phyloP scores from a whole-genome alignment of 1,284 basidiomycete species.

The Trametes polyzona region DNA sequence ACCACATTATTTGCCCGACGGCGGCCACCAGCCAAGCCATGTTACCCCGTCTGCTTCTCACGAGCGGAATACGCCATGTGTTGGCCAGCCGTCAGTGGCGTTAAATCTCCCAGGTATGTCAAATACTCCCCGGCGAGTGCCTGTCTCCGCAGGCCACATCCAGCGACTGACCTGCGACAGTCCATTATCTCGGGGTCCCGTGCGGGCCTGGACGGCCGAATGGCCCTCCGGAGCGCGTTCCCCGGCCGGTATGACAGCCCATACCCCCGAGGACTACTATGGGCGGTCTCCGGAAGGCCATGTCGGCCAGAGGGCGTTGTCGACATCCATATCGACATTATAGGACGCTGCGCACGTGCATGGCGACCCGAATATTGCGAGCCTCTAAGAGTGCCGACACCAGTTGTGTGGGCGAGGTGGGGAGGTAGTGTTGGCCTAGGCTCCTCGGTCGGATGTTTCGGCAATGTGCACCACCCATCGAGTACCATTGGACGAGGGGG shows the following conservation, averaged over 20 bases:
- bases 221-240: too few species aligned
- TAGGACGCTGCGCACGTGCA: too few species aligned
- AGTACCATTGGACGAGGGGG: background rate
- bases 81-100: background rate
- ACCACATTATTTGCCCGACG: background rate
- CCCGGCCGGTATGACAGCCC: too few species aligned
- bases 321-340: too few species aligned
- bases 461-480: background rate
- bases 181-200: too few species aligned
- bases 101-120: background rate
- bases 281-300: too few species aligned
- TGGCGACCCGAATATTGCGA: too few species aligned
- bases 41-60: background rate
- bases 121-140: background rate
- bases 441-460: background rate
- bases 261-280: too few species aligned
- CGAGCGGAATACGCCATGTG: background rate
- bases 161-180: background rate
- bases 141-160: background rate
- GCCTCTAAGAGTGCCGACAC: too few species aligned
- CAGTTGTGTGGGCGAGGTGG: too few species aligned
- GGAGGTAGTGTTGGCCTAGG: background rate
- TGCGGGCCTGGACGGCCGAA: too few species aligned
- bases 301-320: too few species aligned
- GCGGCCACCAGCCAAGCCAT: background rate